phyloP scores from a whole-genome alignment of 2,329 filamentous ascomycete genomes.

The Neopestalotiopsis clavispora region DNA sequence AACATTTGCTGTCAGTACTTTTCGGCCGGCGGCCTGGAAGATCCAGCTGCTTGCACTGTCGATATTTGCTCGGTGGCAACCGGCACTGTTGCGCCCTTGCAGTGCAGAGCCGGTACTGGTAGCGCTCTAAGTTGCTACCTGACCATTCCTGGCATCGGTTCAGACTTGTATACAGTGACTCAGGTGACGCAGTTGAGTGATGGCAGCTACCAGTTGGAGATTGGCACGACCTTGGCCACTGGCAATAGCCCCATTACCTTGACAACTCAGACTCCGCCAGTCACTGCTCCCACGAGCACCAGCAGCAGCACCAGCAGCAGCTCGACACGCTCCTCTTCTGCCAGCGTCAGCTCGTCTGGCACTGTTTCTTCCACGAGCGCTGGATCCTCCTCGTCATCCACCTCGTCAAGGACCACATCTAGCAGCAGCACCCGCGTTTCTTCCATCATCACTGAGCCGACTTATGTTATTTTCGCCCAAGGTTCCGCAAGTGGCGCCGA shows the following conservation, averaged over 20 bases:
- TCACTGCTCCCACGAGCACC: not conserved
- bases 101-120: not conserved
- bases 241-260: not conserved
- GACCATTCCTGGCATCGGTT: not conserved
- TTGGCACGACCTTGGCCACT: not conserved
- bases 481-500: not conserved
- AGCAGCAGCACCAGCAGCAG: not conserved
- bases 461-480: not conserved
- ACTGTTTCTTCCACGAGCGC: not conserved
- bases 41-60: constrained; percentile 6
- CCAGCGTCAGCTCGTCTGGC: not conserved
- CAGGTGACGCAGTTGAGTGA: not conserved
- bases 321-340: not conserved
- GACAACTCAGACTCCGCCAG: not conserved
- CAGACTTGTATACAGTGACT: not conserved
- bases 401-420: not conserved
- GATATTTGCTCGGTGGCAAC: not conserved
- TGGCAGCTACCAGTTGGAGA: constrained; percentile 3
- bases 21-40: not conserved
- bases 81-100: constrained; percentile 1
- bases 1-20: not conserved
- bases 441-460: not conserved
- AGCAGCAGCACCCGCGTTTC: not conserved
- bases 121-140: not conserved
- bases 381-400: not conserved